These are phyloP conservation scores for Picea abies DNA, from an alignment of 83 land plant genomes.

Conservation along the genomic window DNA sequence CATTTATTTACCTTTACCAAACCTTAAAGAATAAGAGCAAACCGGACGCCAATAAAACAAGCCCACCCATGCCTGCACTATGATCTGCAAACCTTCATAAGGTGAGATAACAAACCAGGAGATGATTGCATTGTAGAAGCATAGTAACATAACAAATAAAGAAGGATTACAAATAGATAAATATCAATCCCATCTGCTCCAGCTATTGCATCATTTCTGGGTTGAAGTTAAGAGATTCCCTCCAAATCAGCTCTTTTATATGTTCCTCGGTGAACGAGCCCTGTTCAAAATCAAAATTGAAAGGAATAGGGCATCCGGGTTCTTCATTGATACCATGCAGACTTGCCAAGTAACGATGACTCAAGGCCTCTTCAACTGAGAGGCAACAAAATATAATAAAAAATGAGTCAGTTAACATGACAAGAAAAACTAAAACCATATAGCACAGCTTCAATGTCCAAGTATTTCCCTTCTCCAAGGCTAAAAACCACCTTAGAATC, in stretches of 20 bases:
- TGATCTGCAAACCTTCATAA: too few relatives aligned
- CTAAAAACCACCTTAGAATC: not conserved
- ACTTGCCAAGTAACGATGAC: slow-evolving; percentile 50
- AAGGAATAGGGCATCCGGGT: slow-evolving; percentile 40
- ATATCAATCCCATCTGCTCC: not conserved
- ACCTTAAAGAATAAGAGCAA: too few relatives aligned
- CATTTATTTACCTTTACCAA: too few relatives aligned
- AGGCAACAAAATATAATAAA: not conserved
- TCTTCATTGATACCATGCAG: slow-evolving; percentile 65
- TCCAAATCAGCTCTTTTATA: slow-evolving; percentile 58
- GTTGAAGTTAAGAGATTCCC: slow-evolving; percentile 42
- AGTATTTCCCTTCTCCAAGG: not conserved
- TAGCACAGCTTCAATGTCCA: not conserved
- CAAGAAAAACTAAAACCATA: not conserved
- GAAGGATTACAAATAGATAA: too few relatives aligned
- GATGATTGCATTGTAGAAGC: too few relatives aligned
- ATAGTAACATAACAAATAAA: too few relatives aligned
- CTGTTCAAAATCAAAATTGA: slow-evolving; percentile 68
- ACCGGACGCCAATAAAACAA: too few relatives aligned
- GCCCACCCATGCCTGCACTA: too few relatives aligned
- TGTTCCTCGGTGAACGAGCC: slow-evolving; percentile 50
- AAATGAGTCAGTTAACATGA: not conserved
- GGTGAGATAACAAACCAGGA: too few relatives aligned
- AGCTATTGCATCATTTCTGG: slow-evolving; percentile 25
- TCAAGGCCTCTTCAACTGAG: slow-evolving; percentile 58